Conservation (phyloP, 371 early-diverging fungal genomes). For the Modicella reniformis region DNA sequence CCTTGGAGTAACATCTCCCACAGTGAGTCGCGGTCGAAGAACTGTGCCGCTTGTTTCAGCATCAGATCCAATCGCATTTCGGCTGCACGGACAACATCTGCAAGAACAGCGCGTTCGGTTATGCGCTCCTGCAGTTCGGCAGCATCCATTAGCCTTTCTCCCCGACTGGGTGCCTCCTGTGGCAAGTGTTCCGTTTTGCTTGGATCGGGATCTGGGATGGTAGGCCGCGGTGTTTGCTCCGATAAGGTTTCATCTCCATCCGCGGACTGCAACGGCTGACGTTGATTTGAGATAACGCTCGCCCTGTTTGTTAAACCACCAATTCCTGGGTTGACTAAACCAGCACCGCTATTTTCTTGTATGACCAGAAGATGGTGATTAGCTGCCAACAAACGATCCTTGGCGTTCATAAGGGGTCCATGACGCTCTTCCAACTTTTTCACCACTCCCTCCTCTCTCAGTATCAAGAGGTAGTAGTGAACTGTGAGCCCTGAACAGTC, state of each 20-base stretch:
- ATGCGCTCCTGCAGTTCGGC: conserved; percentile 48
- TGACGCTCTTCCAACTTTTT: conserved; percentile 52
- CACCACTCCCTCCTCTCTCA: conserved; percentile 49
- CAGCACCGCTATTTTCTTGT: conserved; percentile 7
- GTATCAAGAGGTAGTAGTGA: conserved; percentile 47
- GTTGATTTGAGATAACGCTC: conserved; percentile 3
- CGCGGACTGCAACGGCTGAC: conserved; percentile 7
- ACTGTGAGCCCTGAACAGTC: conserved; percentile 47
- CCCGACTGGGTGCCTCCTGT: conserved; percentile 6
- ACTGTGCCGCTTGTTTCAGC: conserved; percentile 55
- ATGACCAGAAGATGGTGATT: conserved; percentile 20
- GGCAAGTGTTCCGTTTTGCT: background rate
- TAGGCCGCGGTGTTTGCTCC: conserved; percentile 6
- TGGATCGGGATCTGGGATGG: background rate
- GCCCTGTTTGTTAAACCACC: background rate
- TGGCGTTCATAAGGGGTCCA: conserved; percentile 45
- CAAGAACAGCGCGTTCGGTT: conserved; percentile 44
- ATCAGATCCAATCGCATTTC: conserved; percentile 49
- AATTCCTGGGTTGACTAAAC: background rate
- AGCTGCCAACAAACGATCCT: conserved; percentile 40
- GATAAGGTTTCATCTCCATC: conserved; percentile 5
- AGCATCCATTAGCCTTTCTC: conserved; percentile 46
- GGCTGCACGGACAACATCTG: conserved; percentile 52
- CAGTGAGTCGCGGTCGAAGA: conserved; percentile 55
- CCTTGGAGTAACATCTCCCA: conserved; percentile 55